Conservation (phyloP, 2,329 filamentous ascomycete species). For the Pestalotiopsis sp. region DNA sequence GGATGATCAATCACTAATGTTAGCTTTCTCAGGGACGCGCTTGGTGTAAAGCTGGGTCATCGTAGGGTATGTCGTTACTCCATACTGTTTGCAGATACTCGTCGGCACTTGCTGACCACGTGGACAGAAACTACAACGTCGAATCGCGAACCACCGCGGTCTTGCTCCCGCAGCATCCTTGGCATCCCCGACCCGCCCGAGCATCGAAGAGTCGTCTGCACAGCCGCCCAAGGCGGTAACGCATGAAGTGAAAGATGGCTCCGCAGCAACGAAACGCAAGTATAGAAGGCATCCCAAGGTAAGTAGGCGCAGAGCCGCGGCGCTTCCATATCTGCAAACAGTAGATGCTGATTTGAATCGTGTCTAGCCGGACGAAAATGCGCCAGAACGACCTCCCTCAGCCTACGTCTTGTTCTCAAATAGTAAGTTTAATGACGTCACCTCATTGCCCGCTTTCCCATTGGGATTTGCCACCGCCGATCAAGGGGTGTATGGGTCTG, state of each 20-base stretch:
- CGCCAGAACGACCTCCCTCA: constrained; percentile 78
- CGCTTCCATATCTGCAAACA: too few species aligned
- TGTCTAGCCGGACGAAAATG: constrained; percentile 72
- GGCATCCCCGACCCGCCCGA: constrained; percentile 50
- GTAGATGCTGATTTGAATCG: constrained; percentile 1
- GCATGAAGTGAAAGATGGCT: constrained; percentile 46
- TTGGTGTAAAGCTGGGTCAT: constrained; percentile 81
- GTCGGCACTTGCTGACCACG: constrained; percentile 5
- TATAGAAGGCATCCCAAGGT: constrained; percentile 80
- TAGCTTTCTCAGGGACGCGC: constrained; percentile 56
- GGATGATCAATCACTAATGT: not conserved
- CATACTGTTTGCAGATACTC: not conserved
- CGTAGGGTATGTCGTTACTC: constrained; percentile 62
- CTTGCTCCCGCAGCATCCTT: constrained; percentile 57
- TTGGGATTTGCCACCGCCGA: too few species aligned
- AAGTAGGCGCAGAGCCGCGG: constrained; percentile 22
- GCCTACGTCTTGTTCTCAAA: constrained; percentile 88
- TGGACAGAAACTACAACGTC: constrained; percentile 75
- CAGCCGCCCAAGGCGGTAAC: constrained; percentile 55
- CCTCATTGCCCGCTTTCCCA: not conserved
- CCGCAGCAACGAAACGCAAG: constrained; percentile 64
- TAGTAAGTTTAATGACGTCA: constrained; percentile 53
- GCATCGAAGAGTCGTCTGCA: constrained; percentile 54
- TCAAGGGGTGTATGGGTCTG: too few species aligned
- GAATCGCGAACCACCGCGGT: constrained; percentile 75